Evolutionary conservation across 1,139 yeast genomes (phyloP).

Genomic region (Taiozyma onychis): DNA sequence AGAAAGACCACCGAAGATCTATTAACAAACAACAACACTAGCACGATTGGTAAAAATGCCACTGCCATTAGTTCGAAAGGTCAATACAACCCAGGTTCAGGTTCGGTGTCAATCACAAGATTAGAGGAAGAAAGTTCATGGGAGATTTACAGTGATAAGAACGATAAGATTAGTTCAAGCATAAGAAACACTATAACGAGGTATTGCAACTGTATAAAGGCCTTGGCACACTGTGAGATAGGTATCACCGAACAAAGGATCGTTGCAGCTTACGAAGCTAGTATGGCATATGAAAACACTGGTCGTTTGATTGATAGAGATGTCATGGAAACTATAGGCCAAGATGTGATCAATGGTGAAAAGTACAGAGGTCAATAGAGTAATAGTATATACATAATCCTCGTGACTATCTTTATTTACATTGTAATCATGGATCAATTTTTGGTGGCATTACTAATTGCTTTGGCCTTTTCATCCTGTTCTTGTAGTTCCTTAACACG

Average conservation of each 20-base stretch:
- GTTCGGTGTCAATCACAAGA: slow-evolving; percentile 69
- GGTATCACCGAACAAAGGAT: slow-evolving; percentile 83
- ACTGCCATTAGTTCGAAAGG: slow-evolving; percentile 38
- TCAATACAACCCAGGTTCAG: slow-evolving; percentile 52
- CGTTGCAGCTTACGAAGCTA: slow-evolving; percentile 81
- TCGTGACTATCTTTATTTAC: neutral
- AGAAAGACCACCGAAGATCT: slow-evolving; percentile 54
- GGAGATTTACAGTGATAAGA: slow-evolving; percentile 91
- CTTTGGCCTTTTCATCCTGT: slow-evolving; percentile 7
- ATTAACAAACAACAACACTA: slow-evolving; percentile 24
- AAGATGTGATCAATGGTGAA: slow-evolving; percentile 67
- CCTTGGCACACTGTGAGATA: slow-evolving; percentile 74
- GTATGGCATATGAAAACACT: slow-evolving; percentile 68
- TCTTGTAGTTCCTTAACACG: slow-evolving; percentile 17
- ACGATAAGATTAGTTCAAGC: slow-evolving; percentile 60
- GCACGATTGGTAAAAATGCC: slow-evolving; percentile 30
- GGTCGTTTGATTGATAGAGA: slow-evolving; percentile 74
- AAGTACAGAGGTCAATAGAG: slow-evolving; percentile 55
- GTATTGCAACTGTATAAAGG: slow-evolving; percentile 77
- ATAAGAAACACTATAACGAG: slow-evolving; percentile 74
- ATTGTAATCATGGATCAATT: slow-evolving; percentile 1
- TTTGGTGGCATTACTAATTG: neutral
- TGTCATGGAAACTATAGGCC: slow-evolving; percentile 67
- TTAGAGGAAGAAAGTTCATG: slow-evolving; percentile 92
- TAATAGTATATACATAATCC: neutral